Percentiles rank a stretch among this genome's conserved stretches.
These are phyloP conservation scores for Symbiodinium natans DNA, from an alignment of 73 alveolate genomes.

Conservation along the genomic window DNA sequence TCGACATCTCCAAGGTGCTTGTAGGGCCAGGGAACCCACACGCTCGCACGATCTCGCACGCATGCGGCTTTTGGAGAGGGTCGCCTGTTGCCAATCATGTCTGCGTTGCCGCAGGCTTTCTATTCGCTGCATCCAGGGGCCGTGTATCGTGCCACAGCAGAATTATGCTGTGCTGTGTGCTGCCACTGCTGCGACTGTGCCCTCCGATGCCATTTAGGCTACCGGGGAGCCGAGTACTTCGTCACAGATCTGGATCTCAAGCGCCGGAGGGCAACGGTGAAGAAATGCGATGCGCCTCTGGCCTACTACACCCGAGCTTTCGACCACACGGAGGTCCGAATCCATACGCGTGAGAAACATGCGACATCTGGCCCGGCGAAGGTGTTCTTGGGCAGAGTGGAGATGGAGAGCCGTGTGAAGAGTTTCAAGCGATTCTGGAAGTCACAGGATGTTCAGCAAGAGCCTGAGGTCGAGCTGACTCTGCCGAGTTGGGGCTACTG, in stretches of 20 bases:
- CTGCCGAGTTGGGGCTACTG: constrained; percentile 89
- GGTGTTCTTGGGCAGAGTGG: constrained; percentile 54
- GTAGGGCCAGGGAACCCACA: no score
- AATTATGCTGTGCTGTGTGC: not conserved
- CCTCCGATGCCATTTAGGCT: not conserved
- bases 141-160: constrained; percentile 25
- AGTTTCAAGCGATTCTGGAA: constrained; percentile 86
- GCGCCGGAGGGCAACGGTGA: constrained; percentile 35
- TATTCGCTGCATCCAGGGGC: constrained; percentile 83
- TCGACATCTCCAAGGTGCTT: constrained; percentile 45
- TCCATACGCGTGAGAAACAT: constrained; percentile 47
- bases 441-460: constrained; percentile 57
- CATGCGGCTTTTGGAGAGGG: no score
- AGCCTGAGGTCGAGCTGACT: constrained; percentile 46
- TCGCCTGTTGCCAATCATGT: no score
- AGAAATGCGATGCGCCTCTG: constrained; percentile 39
- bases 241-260: constrained; percentile 27
- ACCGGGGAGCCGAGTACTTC: constrained; percentile 61
- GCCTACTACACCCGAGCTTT: constrained; percentile 89
- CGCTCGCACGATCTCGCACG: no score
- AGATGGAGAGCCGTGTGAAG: constrained; percentile 73
- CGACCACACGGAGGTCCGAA: constrained; percentile 50
- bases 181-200: not conserved
- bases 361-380: constrained; percentile 49
- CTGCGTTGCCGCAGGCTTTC: constrained; percentile 56